Percentiles rank a stretch among this genome's conserved stretches.
Evolutionary conservation across 306 rosid genomes (phyloP).

Genomic region (Cicer pinnatifidum): DNA sequence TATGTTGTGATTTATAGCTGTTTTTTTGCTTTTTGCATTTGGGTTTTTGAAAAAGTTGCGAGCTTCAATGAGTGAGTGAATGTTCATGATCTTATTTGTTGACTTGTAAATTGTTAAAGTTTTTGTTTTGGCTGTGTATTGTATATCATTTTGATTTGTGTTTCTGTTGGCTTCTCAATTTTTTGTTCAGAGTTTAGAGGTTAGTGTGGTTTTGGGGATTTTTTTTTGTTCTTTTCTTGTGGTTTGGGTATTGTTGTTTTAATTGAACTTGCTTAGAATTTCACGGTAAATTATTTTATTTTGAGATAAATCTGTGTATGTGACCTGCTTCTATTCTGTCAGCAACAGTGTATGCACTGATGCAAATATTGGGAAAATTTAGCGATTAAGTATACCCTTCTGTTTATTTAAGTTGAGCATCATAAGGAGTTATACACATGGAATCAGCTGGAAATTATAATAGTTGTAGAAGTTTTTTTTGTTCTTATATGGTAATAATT

Average conservation of each 20-base stretch:
- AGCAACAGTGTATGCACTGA: background rate
- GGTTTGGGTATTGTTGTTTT: conserved; percentile 16
- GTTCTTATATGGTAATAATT: background rate
- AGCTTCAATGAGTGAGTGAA: conserved; percentile 10
- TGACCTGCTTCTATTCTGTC: conserved; percentile 39
- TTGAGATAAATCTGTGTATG: conserved; percentile 9
- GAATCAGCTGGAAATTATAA: conserved; percentile 21
- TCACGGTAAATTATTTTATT: background rate
- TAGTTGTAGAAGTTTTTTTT: conserved; percentile 1
- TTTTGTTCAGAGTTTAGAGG: background rate
- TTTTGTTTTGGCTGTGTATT: background rate
- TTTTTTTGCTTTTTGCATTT: conserved; percentile 10
- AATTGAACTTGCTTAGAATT: background rate
- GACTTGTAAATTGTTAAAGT: conserved; percentile 9
- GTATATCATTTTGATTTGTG: background rate
- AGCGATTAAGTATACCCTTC: background rate
- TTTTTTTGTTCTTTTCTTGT: background rate
- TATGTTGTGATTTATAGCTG: conserved; percentile 40
- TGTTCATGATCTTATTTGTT: conserved; percentile 10
- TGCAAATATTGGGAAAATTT: background rate
- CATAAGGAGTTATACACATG: background rate
- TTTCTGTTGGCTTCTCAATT: conserved; percentile 17
- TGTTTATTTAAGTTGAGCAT: conserved; percentile 11
- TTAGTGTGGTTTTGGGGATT: background rate
- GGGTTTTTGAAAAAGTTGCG: conserved; percentile 34